Percentiles rank a stretch among this genome's conserved stretches.
Conservation (phyloP, 73 alveolate genomes). For the Paramecium sexaurelia region DNA sequence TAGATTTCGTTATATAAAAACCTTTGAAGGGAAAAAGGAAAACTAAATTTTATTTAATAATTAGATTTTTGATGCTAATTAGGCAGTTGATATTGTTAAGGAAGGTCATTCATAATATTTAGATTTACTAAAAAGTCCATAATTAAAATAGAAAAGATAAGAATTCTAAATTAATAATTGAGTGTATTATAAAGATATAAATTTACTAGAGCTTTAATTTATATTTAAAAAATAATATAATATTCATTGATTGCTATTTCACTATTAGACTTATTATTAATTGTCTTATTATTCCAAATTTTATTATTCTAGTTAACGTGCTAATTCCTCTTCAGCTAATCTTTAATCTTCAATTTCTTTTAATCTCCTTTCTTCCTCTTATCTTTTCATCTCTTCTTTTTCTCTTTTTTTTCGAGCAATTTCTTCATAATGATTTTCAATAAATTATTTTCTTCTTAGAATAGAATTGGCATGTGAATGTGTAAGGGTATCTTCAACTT, state of each 20-base stretch:
- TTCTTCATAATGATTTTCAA: neutral
- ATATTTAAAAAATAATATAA: neutral
- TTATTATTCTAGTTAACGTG: neutral
- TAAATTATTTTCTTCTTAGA: neutral
- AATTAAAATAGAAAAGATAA: neutral
- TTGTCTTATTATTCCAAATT: neutral
- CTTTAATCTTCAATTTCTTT: neutral
- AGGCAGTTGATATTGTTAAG: constrained; percentile 52
- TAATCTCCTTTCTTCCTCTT: constrained; percentile 31
- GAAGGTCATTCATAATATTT: constrained; percentile 58
- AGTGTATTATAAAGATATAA: neutral
- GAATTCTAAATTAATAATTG: neutral
- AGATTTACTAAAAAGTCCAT: neutral
- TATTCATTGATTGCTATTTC: neutral
- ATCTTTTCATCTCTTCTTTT: neutral
- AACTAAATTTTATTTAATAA: constrained; percentile 79
- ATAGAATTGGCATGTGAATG: neutral
- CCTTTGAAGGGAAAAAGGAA: constrained; percentile 87
- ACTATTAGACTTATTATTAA: neutral
- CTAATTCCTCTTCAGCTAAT: neutral
- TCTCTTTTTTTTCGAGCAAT: neutral
- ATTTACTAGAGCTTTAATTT: neutral
- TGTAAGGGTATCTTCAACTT: neutral
- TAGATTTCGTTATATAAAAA: constrained; percentile 84
- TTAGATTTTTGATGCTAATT: constrained; percentile 54